Conservation (phyloP, 1,284 basidiomycete species). For the Schizophyllum amplum region DNA sequence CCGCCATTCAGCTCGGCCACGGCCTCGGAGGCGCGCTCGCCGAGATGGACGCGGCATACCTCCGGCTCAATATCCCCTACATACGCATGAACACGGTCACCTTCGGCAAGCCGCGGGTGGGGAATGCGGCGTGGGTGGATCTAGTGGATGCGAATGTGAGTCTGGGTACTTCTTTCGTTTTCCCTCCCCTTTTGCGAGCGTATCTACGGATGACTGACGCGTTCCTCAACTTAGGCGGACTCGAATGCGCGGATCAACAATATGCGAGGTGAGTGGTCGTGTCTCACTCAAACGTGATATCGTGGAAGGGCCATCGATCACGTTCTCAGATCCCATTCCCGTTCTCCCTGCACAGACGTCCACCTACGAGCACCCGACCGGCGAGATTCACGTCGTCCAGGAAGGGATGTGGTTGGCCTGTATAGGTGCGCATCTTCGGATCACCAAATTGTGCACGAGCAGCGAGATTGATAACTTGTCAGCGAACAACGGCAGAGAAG, state of each 20-base stretch:
- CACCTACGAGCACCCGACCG: conserved; percentile 27
- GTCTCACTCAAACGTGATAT: no score
- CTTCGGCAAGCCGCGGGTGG: conserved; percentile 29
- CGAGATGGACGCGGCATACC: conserved; percentile 41
- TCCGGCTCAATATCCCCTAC: conserved; percentile 27
- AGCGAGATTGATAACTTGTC: no score
- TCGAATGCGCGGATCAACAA: conserved; percentile 30
- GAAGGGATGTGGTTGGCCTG: neutral
- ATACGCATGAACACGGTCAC: conserved; percentile 24
- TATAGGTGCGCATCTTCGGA: no score
- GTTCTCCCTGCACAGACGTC: conserved; percentile 26
- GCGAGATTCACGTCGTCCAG: conserved; percentile 23
- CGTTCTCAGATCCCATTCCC: conserved; percentile 30
- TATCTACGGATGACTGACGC: no score
- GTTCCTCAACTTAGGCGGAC: no score
- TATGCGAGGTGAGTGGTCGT: conserved; percentile 4
- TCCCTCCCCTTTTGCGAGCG: no score
- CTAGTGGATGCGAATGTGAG: conserved; percentile 20
- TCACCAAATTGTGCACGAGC: no score
- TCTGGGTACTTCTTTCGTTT: neutral
- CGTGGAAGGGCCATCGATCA: no score
- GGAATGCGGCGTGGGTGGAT: conserved; percentile 16
- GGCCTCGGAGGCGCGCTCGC: conserved; percentile 51
- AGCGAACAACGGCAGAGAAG: no score
- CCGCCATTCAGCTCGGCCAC: conserved; percentile 29